phyloP scores from a whole-genome alignment of 164 flowering plant species.

The Magnolia changhungtana region DNA sequence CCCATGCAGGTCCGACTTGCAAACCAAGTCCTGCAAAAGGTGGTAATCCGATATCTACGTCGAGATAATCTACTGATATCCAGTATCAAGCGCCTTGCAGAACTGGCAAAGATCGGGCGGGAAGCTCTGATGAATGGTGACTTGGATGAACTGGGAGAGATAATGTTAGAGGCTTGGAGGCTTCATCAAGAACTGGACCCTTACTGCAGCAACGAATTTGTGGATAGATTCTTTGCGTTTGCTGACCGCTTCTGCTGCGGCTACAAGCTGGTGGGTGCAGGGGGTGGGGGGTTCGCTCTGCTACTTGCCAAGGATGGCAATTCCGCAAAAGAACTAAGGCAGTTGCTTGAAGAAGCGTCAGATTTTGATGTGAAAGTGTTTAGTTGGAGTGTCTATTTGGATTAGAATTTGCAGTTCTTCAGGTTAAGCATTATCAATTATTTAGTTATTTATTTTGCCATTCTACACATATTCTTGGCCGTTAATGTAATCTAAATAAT shows the following conservation, averaged over 20 bases:
- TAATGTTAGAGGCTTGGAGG: constrained; percentile 96
- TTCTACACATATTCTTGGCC: no score
- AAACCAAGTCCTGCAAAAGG: constrained; percentile 86
- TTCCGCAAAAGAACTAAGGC: constrained; percentile 46
- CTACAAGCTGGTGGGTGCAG: constrained; percentile 97
- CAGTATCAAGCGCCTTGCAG: constrained; percentile 89
- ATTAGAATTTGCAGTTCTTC: constrained; percentile 4
- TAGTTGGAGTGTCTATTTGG: constrained; percentile 51
- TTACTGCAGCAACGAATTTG: constrained; percentile 79
- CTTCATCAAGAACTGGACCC: constrained; percentile 98
- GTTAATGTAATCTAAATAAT: no score
- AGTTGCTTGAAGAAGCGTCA: constrained; percentile 40
- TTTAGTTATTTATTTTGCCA: no score
- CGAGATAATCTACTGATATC: constrained; percentile 87
- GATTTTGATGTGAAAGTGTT: constrained; percentile 61
- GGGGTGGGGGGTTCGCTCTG: constrained; percentile 98
- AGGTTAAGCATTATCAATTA: no score
- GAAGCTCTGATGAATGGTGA: constrained; percentile 90
- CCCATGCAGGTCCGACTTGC: constrained; percentile 82
- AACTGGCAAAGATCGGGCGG: constrained; percentile 86
- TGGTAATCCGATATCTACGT: constrained; percentile 78
- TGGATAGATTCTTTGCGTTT: constrained; percentile 72
- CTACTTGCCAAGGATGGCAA: constrained; percentile 61
- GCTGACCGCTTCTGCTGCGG: constrained; percentile 79
- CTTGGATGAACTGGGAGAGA: constrained; percentile 74